Evolutionary conservation across 1,284 basidiomycete species (phyloP).

Genomic region (Puccinia coronata): DNA sequence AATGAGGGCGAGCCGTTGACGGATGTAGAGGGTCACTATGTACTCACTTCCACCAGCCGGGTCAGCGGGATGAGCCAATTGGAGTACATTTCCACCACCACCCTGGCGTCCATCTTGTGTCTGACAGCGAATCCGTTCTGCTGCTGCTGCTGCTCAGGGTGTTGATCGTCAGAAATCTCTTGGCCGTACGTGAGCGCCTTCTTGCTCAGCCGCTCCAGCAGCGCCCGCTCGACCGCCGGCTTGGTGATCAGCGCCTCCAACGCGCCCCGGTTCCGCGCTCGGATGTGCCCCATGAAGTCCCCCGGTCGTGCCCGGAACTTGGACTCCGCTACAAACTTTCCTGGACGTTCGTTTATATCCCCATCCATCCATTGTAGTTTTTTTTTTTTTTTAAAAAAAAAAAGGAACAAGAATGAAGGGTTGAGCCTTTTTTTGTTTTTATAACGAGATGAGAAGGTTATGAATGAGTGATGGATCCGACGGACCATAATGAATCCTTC

Average conservation of each 20-base stretch:
- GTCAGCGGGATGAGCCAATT: conserved; percentile 95
- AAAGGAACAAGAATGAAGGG: neutral
- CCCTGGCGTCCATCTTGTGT: conserved; percentile 84
- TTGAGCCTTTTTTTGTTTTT: too few relatives aligned
- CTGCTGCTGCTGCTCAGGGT: too few relatives aligned
- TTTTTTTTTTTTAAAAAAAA: neutral
- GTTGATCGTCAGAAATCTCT: conserved; percentile 65
- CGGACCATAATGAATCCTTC: conserved; percentile 98
- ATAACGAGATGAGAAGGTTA: neutral
- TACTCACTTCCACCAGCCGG: conserved; percentile 93
- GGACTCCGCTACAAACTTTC: conserved; percentile 97
- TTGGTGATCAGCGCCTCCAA: conserved; percentile 89
- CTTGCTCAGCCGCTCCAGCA: conserved; percentile 82
- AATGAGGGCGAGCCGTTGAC: neutral
- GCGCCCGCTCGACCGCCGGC: conserved; percentile 84
- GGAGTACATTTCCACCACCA: conserved; percentile 88
- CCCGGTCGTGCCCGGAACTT: conserved; percentile 85
- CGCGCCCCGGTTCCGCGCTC: conserved; percentile 70
- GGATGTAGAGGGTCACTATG: too few relatives aligned
- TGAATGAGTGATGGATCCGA: too few relatives aligned
- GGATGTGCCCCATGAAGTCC: conserved; percentile 88
- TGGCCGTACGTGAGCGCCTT: conserved; percentile 92
- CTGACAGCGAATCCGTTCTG: conserved; percentile 51
- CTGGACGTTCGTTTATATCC: conserved; percentile 64
- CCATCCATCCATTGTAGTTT: neutral